A percentile compares a stretch with the other conserved stretches of the same genome.
phyloP scores from a whole-genome alignment of 371 early-diverging fungal genomes.

The Chytridium lagenaria region DNA sequence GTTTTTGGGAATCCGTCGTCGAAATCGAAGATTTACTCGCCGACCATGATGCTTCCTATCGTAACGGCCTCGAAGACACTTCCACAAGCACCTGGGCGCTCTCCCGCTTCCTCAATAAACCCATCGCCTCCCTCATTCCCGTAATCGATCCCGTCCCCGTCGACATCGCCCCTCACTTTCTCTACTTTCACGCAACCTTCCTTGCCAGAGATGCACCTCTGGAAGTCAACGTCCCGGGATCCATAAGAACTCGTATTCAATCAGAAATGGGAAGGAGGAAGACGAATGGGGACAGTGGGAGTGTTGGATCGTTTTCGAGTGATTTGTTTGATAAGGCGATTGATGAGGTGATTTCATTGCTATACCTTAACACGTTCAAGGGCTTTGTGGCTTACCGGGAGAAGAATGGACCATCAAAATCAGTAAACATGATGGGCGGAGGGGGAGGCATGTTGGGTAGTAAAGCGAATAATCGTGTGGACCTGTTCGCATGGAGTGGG shows the following conservation, averaged over 20 bases:
- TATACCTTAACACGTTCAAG: slow-evolving; percentile 8
- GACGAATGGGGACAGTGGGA: background rate
- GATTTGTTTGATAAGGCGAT: slow-evolving; percentile 5
- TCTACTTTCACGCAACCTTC: slow-evolving; percentile 15
- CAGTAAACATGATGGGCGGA: background rate
- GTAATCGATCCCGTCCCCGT: background rate
- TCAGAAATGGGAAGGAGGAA: background rate
- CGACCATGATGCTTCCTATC: background rate
- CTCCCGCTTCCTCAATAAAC: slow-evolving; percentile 6
- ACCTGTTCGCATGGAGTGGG: too few species aligned
- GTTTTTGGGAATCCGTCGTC: slow-evolving; percentile 3
- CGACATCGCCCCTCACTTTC: background rate
- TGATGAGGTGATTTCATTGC: slow-evolving; percentile 3
- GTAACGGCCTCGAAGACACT: slow-evolving; percentile 1
- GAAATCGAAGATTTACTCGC: background rate
- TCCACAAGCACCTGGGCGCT: slow-evolving; percentile 3
- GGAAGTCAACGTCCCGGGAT: background rate
- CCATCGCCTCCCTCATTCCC: background rate
- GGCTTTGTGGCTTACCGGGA: slow-evolving; percentile 1
- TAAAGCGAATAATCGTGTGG: background rate
- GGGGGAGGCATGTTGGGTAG: background rate
- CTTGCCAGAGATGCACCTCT: slow-evolving; percentile 1
- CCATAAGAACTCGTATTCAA: background rate
- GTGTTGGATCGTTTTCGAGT: background rate
- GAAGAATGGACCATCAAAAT: background rate